Evolutionary conservation across 371 early-diverging fungal genomes (phyloP).

Genomic region (Sporodiniella umbellata): DNA sequence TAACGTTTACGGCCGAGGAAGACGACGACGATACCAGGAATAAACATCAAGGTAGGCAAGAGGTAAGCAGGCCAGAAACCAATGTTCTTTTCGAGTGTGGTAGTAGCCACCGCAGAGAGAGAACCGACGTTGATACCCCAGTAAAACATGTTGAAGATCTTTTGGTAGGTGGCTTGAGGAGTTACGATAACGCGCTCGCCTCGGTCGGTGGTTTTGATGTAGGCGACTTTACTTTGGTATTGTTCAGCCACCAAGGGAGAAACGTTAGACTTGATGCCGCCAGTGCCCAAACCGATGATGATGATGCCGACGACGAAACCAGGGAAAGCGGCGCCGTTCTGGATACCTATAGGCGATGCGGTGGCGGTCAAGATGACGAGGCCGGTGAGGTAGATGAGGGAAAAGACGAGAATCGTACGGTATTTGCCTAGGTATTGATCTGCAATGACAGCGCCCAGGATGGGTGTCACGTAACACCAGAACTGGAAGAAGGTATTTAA

Average conservation of each 20-base stretch:
- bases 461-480: slow-evolving; percentile 77
- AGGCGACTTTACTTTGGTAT: slow-evolving; percentile 32
- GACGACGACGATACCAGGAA: slow-evolving; percentile 61
- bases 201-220: slow-evolving; percentile 23
- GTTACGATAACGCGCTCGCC: slow-evolving; percentile 45
- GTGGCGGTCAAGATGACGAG: slow-evolving; percentile 62
- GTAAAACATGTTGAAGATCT: slow-evolving; percentile 33
- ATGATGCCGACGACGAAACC: slow-evolving; percentile 64
- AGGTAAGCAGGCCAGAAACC: slow-evolving; percentile 70
- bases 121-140: slow-evolving; percentile 67
- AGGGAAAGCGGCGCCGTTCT: slow-evolving; percentile 53
- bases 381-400: slow-evolving; percentile 68
- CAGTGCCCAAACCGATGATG: slow-evolving; percentile 67
- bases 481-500: slow-evolving; percentile 77
- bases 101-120: slow-evolving; percentile 58
- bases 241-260: slow-evolving; percentile 49
- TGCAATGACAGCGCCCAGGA: slow-evolving; percentile 78
- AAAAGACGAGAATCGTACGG: slow-evolving; percentile 75
- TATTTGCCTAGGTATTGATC: slow-evolving; percentile 85
- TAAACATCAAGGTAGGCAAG: slow-evolving; percentile 67
- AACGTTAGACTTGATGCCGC: slow-evolving; percentile 54
- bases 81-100: slow-evolving; percentile 52
- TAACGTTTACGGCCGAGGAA: slow-evolving; percentile 57
- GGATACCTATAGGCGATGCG: slow-evolving; percentile 54
- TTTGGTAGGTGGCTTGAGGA: slow-evolving; percentile 48